Evolutionary conservation across 441 rosid genomes (phyloP).

Genomic region (Isatis lusitanica): DNA sequence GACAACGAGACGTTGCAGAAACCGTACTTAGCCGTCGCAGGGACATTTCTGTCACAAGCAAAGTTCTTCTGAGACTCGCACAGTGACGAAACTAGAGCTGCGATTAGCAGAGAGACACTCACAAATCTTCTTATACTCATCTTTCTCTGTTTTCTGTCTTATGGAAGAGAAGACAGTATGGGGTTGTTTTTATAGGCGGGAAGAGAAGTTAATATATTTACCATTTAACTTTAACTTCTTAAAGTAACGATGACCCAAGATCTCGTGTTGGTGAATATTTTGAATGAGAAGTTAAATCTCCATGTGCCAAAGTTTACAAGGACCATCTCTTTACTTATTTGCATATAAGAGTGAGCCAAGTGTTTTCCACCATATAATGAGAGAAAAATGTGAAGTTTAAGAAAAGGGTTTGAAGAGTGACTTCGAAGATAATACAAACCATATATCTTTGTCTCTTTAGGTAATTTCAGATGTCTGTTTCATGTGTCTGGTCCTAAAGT

Average conservation of each 20-base stretch:
- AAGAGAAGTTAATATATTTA: not conserved
- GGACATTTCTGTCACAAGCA: constrained; percentile 46
- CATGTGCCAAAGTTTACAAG: constrained; percentile 24
- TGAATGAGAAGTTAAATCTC: constrained; percentile 8
- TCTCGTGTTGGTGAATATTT: constrained; percentile 6
- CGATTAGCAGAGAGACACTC: constrained; percentile 25
- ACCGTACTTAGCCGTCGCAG: constrained; percentile 42
- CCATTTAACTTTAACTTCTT: not conserved
- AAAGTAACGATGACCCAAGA: not conserved
- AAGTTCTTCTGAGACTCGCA: constrained; percentile 43
- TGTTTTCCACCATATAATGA: constrained; percentile 27
- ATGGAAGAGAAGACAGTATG: constrained; percentile 9
- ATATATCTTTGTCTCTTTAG: constrained; percentile 3
- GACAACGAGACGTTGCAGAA: constrained; percentile 54
- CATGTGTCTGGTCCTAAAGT: constrained; percentile 25
- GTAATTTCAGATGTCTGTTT: constrained; percentile 16
- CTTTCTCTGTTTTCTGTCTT: constrained; percentile 2
- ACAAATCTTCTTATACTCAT: constrained; percentile 24
- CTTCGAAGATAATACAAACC: constrained; percentile 35
- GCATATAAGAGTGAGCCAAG: constrained; percentile 31
- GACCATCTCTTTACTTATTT: constrained; percentile 30
- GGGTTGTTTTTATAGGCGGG: constrained; percentile 32
- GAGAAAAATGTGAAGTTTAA: constrained; percentile 34
- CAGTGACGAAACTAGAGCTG: constrained; percentile 29
- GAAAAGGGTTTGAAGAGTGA: constrained; percentile 28